Conservation (phyloP, 2,329 filamentous ascomycete genomes). For the Chaetomium sp. region DNA sequence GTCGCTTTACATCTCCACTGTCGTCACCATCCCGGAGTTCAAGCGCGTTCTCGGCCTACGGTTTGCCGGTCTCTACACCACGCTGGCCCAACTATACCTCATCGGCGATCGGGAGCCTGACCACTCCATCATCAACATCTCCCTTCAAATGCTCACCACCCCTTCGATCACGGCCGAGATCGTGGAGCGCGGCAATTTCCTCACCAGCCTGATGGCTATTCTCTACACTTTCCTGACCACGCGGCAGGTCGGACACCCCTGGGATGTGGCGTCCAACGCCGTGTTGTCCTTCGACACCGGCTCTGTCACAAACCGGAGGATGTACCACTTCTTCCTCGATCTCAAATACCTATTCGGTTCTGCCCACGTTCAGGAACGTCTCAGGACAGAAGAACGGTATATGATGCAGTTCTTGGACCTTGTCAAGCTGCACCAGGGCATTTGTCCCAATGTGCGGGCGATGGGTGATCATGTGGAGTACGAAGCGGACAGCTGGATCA, state of each 20-base stretch:
- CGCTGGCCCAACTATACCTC: constrained; percentile 85
- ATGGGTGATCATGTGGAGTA: constrained; percentile 97
- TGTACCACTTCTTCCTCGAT: constrained; percentile 98
- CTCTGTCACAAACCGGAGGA: constrained; percentile 86
- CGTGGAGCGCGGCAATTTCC: constrained; percentile 88
- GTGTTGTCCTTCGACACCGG: constrained; percentile 90
- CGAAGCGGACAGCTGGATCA: constrained; percentile 97
- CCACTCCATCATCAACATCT: constrained; percentile 97
- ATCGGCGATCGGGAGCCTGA: constrained; percentile 95
- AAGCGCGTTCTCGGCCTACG: constrained; percentile 87
- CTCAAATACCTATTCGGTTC: constrained; percentile 86
- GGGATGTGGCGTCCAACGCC: constrained; percentile 78
- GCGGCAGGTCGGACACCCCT: constrained; percentile 88
- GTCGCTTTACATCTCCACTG: constrained; percentile 91
- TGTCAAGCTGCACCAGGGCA: constrained; percentile 92
- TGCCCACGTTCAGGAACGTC: constrained; percentile 76
- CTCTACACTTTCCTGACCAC: constrained; percentile 96
- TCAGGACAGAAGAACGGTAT: constrained; percentile 79
- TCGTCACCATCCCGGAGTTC: constrained; percentile 92
- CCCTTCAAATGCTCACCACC: constrained; percentile 91
- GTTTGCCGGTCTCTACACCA: constrained; percentile 93
- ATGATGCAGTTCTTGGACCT: constrained; percentile 91
- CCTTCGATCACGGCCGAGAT: constrained; percentile 95
- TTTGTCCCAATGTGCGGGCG: constrained; percentile 87
- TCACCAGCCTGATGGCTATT: constrained; percentile 92